Conservation (phyloP, 345 rosid species). For the Pelargonium nanum region DNA sequence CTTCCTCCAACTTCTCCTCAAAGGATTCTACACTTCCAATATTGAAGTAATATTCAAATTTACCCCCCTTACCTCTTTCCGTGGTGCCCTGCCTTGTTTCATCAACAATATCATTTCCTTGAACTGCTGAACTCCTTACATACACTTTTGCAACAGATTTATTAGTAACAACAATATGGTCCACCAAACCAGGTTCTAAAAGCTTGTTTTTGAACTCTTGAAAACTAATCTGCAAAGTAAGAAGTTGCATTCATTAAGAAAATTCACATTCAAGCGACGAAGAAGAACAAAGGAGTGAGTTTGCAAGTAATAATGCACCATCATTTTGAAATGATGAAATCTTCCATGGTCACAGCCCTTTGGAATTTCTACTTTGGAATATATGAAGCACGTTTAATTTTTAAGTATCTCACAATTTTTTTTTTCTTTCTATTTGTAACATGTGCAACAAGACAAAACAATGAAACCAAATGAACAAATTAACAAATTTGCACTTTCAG, state of each 20-base stretch:
- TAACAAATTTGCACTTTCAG: too few species aligned
- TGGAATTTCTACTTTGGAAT: neutral
- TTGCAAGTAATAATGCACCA: neutral
- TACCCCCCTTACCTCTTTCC: conserved; percentile 41
- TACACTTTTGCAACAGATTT: conserved; percentile 87
- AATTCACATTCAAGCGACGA: neutral
- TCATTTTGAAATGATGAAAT: too few species aligned
- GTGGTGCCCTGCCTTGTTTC: conserved; percentile 25
- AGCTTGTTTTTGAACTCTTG: conserved; percentile 94
- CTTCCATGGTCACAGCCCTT: neutral
- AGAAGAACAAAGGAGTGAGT: neutral
- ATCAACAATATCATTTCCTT: conserved; percentile 34
- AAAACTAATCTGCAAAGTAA: conserved; percentile 68
- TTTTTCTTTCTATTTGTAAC: neutral
- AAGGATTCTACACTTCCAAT: conserved; percentile 90
- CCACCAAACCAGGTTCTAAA: conserved; percentile 90
- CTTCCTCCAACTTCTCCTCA: conserved; percentile 92
- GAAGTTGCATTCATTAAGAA: neutral
- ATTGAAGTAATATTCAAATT: conserved; percentile 63
- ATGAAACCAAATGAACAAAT: too few species aligned
- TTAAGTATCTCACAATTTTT: too few species aligned
- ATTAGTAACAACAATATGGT: conserved; percentile 77
- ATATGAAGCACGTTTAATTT: too few species aligned
- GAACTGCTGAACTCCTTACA: conserved; percentile 47
- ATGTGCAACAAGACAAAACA: neutral